Percentiles rank a stretch among this genome's conserved stretches.
Evolutionary conservation across 768 basidiomycete genomes (phyloP).

Genomic region (Amanita brunnescens): DNA sequence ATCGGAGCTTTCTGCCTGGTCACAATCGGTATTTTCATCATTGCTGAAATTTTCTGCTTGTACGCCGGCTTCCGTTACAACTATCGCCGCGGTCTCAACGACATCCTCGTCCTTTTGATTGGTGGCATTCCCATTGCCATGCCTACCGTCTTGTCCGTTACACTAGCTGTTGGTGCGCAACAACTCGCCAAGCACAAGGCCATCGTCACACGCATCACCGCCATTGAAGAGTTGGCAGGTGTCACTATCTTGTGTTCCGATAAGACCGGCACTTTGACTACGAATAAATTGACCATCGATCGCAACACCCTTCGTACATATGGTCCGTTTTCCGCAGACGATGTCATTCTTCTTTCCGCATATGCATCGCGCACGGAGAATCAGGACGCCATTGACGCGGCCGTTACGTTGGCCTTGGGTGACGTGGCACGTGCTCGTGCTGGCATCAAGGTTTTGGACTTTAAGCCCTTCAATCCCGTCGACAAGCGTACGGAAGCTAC

Average conservation of each 20-base stretch:
- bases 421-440: constrained; percentile 69
- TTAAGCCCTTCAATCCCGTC: constrained; percentile 99
- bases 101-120: constrained; percentile 97
- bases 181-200: constrained; percentile 99
- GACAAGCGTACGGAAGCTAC: constrained; percentile 99
- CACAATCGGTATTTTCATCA: constrained; percentile 91
- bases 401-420: constrained; percentile 74
- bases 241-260: constrained; percentile 98
- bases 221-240: constrained; percentile 96
- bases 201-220: constrained; percentile 98
- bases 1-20: constrained; percentile 97
- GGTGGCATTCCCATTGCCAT: constrained; percentile 99
- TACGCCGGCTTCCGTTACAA: constrained; percentile 87
- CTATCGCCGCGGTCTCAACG: constrained; percentile 93
- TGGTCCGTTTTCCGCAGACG: constrained; percentile 79
- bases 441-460: constrained; percentile 94
- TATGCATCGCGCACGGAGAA: constrained; percentile 98
- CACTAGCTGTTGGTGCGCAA: constrained; percentile 97
- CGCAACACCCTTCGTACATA: constrained; percentile 87
- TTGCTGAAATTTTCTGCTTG: constrained; percentile 89
- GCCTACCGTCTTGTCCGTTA: constrained; percentile 97
- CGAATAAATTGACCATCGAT: constrained; percentile 99
- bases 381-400: constrained; percentile 93
- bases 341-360: constrained; percentile 88
- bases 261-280: constrained; percentile 97